Evolutionary conservation across 2,329 filamentous ascomycete species (phyloP).

Genomic region (Scedosporium boydii): DNA sequence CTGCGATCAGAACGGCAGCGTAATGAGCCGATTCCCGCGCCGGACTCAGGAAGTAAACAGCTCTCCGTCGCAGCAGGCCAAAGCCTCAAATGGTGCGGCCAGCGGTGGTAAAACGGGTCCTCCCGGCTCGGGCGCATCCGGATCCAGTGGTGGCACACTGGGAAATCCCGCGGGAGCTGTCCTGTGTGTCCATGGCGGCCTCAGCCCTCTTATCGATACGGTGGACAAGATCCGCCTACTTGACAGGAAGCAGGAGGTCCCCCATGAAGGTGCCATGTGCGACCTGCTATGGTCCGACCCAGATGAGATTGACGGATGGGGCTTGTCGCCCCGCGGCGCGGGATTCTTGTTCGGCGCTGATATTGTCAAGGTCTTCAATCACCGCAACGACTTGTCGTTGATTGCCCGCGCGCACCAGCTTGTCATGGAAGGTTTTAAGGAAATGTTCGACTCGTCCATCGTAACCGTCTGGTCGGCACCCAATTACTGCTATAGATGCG

Average conservation of each 20-base stretch:
- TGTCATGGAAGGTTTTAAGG: conserved; percentile 99
- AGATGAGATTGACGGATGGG: conserved; percentile 97
- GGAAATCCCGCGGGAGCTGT: conserved; percentile 72
- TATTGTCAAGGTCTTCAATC: conserved; percentile 93
- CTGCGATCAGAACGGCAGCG: conserved; percentile 70
- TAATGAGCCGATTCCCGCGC: conserved; percentile 64
- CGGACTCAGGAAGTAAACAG: conserved; percentile 18
- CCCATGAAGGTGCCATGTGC: conserved; percentile 98
- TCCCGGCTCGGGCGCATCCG: conserved; percentile 70
- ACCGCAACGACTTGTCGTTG: conserved; percentile 82
- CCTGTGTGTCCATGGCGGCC: conserved; percentile 88
- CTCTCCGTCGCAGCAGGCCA: conserved; percentile 7
- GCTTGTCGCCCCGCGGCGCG: conserved; percentile 82
- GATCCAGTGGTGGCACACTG: conserved; percentile 52
- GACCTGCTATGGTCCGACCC: conserved; percentile 97
- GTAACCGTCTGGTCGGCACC: conserved; percentile 98
- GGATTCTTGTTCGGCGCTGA: conserved; percentile 93
- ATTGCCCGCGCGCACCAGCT: conserved; percentile 94
- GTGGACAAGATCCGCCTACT: conserved; percentile 93
- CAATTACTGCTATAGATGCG: conserved; percentile 94
- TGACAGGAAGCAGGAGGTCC: conserved; percentile 95
- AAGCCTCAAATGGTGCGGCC: conserved; percentile 17
- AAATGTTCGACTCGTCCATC: conserved; percentile 94
- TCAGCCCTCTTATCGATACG: conserved; percentile 83
- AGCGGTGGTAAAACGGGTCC: conserved; percentile 47